Evolutionary conservation across 768 basidiomycete species (phyloP), one percentile per base, ranked within the genome.

Genomic region (Podaxis pistillaris): DNA sequence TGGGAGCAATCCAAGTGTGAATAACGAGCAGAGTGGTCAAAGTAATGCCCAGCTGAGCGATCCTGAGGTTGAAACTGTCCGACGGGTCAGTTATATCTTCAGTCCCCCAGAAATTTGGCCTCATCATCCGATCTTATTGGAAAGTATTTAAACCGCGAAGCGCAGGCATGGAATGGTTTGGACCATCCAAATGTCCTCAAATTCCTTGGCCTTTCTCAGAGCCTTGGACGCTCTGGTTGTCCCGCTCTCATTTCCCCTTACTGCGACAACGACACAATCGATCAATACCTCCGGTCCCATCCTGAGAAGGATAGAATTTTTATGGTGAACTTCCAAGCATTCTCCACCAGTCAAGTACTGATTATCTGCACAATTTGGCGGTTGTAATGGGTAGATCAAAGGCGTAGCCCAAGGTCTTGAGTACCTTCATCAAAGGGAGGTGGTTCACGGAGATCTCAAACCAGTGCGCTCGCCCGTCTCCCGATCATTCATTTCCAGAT

Each of bases 361-460:
- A 7, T 30, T 1, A 1, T 30, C 28, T 1, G 6, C 28, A 30
- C 0, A 7, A 30, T 8, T 30, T 30, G 7, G 1, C 7, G 7
- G 30, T 30, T 30, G 30, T 30, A 1, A 30, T 17, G n/a, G 0
- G 9, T 9, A 41, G 40, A 9, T 93, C 70, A 78, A 85, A 60
- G 87, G 93, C 73, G 84, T 93, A 65, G 86, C 90, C 13, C 80
- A 82, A 67, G 93, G 92, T 8, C 91, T 94, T 90, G 81, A 84
- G 57, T 93, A 93, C 70, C 72, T 94, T 63, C 93, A 94, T 70
- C 67, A 71, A 3, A 74, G 81, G 62, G 86, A 82, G 1, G 82
- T 93, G 3, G 68, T 91, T 64, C 93, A 94, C 69, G 92, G 91
- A 0, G 89, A 93, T 73, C 77, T 94, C 56, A 93, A 92, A 80